Evolutionary conservation across 2,329 filamentous ascomycete species (phyloP), one percentile per base, ranked within the genome.

Genomic region (Ceratocystis alfenasii): DNA sequence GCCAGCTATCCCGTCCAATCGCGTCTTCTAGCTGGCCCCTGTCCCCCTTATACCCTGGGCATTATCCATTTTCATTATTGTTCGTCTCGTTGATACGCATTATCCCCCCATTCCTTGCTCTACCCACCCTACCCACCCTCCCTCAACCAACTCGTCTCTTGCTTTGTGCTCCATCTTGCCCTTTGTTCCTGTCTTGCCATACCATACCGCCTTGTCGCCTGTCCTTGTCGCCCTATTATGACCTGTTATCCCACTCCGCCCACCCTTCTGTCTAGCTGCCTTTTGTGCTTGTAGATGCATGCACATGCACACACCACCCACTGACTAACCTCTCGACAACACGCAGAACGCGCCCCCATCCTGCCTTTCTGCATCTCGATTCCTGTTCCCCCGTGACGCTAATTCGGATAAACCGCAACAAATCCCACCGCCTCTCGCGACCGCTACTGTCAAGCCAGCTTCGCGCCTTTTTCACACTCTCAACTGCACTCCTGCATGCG

Each of bases 391-490:
- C 25, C 33, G 44, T 30, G 25, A 48, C 30, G 44, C 61, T 6
- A 48, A 50, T 5, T 25, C 8, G 60, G 25, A 45, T 41, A 48
- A 45, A 53, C 10, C 1, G 4, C 62, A 55, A 5, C 62, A 64
- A 48, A 44, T 33, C 62, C 62, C 28, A 55, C 62, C 61, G 46
- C 41, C 25, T 41, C 25, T 50, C 61, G 28, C 28, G 10, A 71
- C 71, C 44, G 20, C 36, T 44, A 22, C 36, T 28, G 20, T 12
- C 60, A n/a, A 44, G 41, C 5, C 44, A n/a, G 36, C 41, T 45
- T 62, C 20, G 44, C 60, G 44, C 25, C 60, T n/a, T 48, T 48
- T 62, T 15, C 41, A 12, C 60, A 45, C 60, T 25, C 60, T 25
- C 60, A 62, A 44, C n/a, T 45, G 60, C 55, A 59, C 55, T n/a